Percentiles rank a stretch among this genome's conserved stretches.
phyloP scores from a whole-genome alignment of 768 basidiomycete species.

The Hemileccinum impolitum region DNA sequence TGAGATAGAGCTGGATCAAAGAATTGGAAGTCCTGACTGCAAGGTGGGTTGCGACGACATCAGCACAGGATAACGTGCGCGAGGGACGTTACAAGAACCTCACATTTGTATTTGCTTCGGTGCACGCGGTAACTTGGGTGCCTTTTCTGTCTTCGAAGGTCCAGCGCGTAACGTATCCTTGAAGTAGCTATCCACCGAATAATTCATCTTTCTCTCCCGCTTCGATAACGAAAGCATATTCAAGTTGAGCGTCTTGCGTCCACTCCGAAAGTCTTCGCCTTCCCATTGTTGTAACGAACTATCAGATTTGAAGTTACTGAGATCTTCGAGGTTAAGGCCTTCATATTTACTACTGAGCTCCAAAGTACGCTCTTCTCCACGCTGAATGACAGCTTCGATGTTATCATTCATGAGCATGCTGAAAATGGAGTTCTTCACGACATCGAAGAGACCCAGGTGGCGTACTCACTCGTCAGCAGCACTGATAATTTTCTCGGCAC shows the following conservation, averaged over 20 bases:
- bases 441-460: slow-evolving; percentile 42
- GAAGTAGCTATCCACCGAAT: slow-evolving; percentile 94
- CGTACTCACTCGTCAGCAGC: slow-evolving; percentile 59
- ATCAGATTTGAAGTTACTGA: too few species aligned
- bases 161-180: slow-evolving; percentile 84
- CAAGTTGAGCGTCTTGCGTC: slow-evolving; percentile 68
- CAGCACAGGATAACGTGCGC: not conserved
- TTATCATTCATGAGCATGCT: slow-evolving; percentile 82
- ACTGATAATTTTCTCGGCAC: slow-evolving; percentile 96
- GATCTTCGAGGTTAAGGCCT: too few species aligned
- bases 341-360: too few species aligned
- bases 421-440: slow-evolving; percentile 1
- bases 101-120: slow-evolving; percentile 87
- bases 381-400: slow-evolving; percentile 58
- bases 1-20: slow-evolving; percentile 77
- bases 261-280: slow-evolving; percentile 37
- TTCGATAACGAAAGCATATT: slow-evolving; percentile 58
- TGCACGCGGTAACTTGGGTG: slow-evolving; percentile 76
- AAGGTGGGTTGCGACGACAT: not conserved
- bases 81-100: slow-evolving; percentile 27
- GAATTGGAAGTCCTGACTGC: slow-evolving; percentile 95
- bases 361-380: too few species aligned
- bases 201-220: slow-evolving; percentile 82
- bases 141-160: slow-evolving; percentile 76
- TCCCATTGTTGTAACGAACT: too few species aligned